Evolutionary conservation across 2,329 filamentous ascomycete species (phyloP).

Genomic region (Hyphodiscus sp.): DNA sequence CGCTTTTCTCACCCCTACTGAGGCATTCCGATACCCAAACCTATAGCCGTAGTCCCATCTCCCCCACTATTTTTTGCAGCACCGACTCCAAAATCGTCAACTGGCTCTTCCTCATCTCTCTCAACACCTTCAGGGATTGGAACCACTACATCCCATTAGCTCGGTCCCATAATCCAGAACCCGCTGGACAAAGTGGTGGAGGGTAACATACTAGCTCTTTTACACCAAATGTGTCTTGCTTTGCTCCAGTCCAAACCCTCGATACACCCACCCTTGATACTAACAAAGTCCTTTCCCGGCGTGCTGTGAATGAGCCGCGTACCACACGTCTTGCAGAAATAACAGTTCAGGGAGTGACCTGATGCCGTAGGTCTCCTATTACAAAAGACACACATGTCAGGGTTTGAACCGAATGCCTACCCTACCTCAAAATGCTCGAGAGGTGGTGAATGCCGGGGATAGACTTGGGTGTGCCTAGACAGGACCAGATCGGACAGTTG

Average conservation of each 20-base stretch:
- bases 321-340: constrained; percentile 62
- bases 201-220: constrained; percentile 38
- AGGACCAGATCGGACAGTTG: neutral
- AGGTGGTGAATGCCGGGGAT: neutral
- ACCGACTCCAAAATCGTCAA: constrained; percentile 2
- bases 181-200: neutral
- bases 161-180: constrained; percentile 4
- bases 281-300: constrained; percentile 53
- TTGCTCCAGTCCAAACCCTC: constrained; percentile 53
- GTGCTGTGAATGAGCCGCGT: constrained; percentile 58
- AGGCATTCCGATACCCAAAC: neutral
- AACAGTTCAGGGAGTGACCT: constrained; percentile 53
- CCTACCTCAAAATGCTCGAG: no score
- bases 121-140: constrained; percentile 61
- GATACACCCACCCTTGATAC: constrained; percentile 62
- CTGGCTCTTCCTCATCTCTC: constrained; percentile 47
- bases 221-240: constrained; percentile 63
- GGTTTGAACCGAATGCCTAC: no score
- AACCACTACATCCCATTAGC: constrained; percentile 39
- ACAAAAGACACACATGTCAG: no score
- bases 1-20: neutral
- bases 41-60: neutral
- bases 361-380: constrained; percentile 49
- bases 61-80: neutral
- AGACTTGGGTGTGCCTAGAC: neutral